A percentile compares a stretch with the other conserved stretches of the same genome.
Conservation (phyloP, 1,139 yeast species). For the Yamadazyma oceani region DNA sequence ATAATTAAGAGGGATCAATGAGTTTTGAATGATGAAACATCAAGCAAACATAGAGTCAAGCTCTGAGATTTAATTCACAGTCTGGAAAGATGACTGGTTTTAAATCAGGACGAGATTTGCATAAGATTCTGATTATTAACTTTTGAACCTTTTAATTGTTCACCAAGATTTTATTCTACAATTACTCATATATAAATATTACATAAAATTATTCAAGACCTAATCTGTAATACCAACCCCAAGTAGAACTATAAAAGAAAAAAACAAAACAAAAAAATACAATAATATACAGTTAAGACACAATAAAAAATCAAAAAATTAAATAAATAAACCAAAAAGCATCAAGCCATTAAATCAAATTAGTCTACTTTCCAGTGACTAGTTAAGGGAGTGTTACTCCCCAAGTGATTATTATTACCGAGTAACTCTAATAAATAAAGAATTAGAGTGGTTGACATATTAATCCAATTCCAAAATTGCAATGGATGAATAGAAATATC, state of each 20-base stretch:
- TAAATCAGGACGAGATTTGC: conserved; percentile 46
- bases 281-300: conserved; percentile 5
- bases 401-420: conserved; percentile 32
- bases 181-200: conserved; percentile 1
- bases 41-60: conserved; percentile 92
- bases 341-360: no score
- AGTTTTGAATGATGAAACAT: conserved; percentile 65
- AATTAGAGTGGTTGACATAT: conserved; percentile 76
- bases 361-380: conserved; percentile 48
- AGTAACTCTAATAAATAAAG: conserved; percentile 77
- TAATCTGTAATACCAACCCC: neutral
- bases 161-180: no score
- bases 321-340: neutral
- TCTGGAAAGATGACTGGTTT: conserved; percentile 50
- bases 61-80: conserved; percentile 63
- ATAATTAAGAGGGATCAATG: conserved; percentile 18
- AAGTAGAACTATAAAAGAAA: neutral
- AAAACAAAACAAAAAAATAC: neutral
- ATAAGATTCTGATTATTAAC: conserved; percentile 27
- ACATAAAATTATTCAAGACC: neutral
- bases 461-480: conserved; percentile 97
- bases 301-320: conserved; percentile 4
- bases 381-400: conserved; percentile 35
- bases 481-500: conserved; percentile 65
- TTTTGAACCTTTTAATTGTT: conserved; percentile 16